These are phyloP conservation scores for Tetrahymena elliotti DNA, from an alignment of 73 alveolate species.

Conservation along the genomic window DNA sequence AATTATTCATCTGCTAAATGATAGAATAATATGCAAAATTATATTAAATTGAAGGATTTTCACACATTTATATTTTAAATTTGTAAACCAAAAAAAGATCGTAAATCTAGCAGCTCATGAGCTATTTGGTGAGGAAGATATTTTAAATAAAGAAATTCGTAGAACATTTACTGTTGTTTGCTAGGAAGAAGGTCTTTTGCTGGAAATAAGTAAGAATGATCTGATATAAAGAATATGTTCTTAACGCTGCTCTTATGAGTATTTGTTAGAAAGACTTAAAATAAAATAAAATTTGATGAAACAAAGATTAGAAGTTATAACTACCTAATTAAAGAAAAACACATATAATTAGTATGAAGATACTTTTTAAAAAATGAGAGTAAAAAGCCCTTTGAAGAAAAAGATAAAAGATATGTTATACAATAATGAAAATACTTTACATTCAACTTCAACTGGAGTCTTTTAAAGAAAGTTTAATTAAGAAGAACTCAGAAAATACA, in stretches of 20 bases:
- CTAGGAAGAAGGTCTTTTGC: not conserved
- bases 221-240: not conserved
- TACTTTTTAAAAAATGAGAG: not conserved
- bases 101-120: not conserved
- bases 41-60: too few species aligned
- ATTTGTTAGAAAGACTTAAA: not conserved
- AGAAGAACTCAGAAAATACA: not conserved
- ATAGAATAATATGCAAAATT: too few species aligned
- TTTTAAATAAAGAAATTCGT: not conserved
- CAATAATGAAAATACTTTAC: not conserved
- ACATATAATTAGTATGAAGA: not conserved
- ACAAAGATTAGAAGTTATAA: not conserved
- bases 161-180: not conserved
- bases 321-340: not conserved
- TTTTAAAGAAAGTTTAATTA: not conserved
- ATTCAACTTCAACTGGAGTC: not conserved
- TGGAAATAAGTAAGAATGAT: not conserved
- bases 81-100: not conserved
- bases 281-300: not conserved
- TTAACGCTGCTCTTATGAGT: not conserved
- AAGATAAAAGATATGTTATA: not conserved
- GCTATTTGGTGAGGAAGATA: not conserved
- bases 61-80: too few species aligned
- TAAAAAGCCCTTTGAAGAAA: not conserved
- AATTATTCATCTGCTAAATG: not conserved